phyloP scores from a whole-genome alignment of 306 rosid species.

The Argentina anserina region DNA sequence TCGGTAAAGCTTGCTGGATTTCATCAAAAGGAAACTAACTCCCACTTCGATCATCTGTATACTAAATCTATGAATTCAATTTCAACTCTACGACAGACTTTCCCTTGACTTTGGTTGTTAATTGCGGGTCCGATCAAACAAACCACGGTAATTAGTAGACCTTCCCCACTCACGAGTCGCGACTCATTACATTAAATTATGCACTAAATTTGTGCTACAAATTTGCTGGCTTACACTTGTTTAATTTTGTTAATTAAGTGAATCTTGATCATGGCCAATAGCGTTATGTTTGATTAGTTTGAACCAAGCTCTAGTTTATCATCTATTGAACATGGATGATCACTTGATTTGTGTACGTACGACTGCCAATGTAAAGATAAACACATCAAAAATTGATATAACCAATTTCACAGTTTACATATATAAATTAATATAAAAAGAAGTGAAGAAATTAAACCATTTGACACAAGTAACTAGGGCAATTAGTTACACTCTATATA shows the following conservation, averaged over 20 bases:
- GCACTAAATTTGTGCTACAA: not conserved
- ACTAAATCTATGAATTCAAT: not conserved
- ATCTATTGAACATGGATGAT: not conserved
- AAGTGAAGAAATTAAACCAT: not conserved
- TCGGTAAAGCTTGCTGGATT: not conserved
- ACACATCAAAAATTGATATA: too few relatives aligned
- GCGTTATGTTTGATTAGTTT: not conserved
- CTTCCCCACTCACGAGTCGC: constrained; percentile 16
- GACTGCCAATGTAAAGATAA: too few relatives aligned
- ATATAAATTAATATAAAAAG: too few relatives aligned
- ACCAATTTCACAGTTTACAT: too few relatives aligned
- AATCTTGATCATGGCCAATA: not conserved
- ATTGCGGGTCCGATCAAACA: not conserved
- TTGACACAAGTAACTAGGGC: not conserved
- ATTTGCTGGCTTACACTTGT: not conserved
- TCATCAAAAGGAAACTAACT: too few relatives aligned
- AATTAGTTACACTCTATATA: not conserved
- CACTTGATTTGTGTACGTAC: not conserved
- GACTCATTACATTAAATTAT: constrained; percentile 4
- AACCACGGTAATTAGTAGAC: constrained; percentile 1
- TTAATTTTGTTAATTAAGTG: not conserved
- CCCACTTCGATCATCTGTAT: too few relatives aligned
- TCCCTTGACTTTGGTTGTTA: not conserved
- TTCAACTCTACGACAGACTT: not conserved
- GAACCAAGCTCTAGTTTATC: not conserved